These are phyloP conservation scores for Camelina hispida DNA, from an alignment of 345 rosid species.

Conservation along the genomic window DNA sequence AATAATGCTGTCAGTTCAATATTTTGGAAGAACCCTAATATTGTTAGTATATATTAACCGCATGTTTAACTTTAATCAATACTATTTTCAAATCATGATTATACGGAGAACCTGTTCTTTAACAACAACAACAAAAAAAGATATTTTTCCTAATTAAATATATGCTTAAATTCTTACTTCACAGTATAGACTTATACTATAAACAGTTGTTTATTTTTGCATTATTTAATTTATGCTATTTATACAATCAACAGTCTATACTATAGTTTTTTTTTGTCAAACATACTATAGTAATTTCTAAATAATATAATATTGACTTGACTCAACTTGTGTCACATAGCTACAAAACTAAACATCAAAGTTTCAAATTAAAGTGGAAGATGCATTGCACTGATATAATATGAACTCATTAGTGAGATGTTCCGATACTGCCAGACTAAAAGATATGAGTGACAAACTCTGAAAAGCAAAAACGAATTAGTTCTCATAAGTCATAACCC, in stretches of 20 bases:
- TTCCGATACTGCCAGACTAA: constrained; percentile 19
- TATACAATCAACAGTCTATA: background rate
- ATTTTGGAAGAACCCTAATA: constrained; percentile 12
- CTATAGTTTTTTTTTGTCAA: no score
- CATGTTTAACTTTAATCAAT: background rate
- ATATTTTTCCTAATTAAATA: background rate
- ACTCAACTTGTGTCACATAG: constrained; percentile 21
- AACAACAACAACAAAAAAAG: no score
- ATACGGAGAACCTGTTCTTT: background rate
- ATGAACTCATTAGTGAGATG: constrained; percentile 25
- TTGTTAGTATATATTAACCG: background rate
- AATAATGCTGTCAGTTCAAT: constrained; percentile 21
- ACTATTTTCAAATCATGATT: background rate
- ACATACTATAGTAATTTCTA: background rate
- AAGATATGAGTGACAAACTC: constrained; percentile 17
- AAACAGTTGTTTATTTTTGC: background rate
- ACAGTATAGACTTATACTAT: no score
- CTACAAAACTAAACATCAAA: constrained; percentile 38
- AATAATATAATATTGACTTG: constrained; percentile 25
- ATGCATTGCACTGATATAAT: constrained; percentile 29
- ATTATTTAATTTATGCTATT: no score
- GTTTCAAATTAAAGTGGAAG: constrained; percentile 12
- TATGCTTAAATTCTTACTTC: background rate
- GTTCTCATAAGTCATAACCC: background rate
- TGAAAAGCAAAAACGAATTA: constrained; percentile 40